Conservation (phyloP, 164 flowering plant genomes). For the Vitis cinerea region DNA sequence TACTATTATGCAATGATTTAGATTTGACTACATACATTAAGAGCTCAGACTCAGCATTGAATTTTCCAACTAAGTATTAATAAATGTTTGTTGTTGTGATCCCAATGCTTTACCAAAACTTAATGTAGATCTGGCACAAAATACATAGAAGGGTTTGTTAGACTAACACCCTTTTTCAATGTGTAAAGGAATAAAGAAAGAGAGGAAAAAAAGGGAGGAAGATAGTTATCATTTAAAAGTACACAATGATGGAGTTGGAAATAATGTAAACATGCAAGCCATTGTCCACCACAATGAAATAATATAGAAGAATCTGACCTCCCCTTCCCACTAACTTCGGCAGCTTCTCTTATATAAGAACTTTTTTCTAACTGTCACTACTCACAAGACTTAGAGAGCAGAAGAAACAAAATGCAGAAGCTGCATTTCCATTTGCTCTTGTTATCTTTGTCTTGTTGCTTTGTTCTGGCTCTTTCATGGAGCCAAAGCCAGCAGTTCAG, state of each 20-base stretch:
- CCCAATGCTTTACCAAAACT: slow-evolving; percentile 6
- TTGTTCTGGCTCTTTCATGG: slow-evolving; percentile 23
- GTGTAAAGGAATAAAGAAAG: background rate
- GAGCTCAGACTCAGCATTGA: too few species aligned
- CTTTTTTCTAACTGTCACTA: background rate
- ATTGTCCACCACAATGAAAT: slow-evolving; percentile 16
- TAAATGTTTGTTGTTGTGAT: background rate
- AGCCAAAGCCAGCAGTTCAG: slow-evolving; percentile 21
- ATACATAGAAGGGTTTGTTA: background rate
- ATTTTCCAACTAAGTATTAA: background rate
- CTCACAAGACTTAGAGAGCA: background rate
- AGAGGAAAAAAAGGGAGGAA: background rate
- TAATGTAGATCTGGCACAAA: background rate
- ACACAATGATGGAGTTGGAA: slow-evolving; percentile 17
- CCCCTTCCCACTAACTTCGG: background rate
- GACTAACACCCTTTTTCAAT: background rate
- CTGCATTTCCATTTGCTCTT: slow-evolving; percentile 17
- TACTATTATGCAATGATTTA: too few species aligned
- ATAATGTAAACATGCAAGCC: slow-evolving; percentile 28
- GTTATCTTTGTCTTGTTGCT: slow-evolving; percentile 15
- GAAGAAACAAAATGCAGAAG: slow-evolving; percentile 18
- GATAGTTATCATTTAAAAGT: slow-evolving; percentile 16
- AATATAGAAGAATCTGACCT: slow-evolving; percentile 8
- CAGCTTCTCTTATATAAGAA: slow-evolving; percentile 12
- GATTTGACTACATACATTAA: too few species aligned